Percentiles rank a stretch among this genome's conserved stretches.
Evolutionary conservation across 768 basidiomycete species (phyloP).

Genomic region (Rubroboletus satanas): DNA sequence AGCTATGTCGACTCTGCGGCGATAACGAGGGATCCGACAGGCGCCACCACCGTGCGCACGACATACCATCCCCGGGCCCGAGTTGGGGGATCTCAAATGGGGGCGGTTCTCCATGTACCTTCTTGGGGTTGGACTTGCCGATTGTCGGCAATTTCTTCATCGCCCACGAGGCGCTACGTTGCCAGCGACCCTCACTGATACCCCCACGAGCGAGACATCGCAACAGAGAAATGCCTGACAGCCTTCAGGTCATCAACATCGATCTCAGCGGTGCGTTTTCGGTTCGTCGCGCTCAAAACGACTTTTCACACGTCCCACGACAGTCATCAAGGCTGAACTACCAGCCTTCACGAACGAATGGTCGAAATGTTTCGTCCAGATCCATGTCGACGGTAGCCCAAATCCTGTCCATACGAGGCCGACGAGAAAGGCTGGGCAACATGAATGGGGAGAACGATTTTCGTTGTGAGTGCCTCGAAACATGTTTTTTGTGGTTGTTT

Average conservation of each 20-base stretch:
- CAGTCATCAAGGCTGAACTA: constrained; percentile 27
- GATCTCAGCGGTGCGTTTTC: constrained; percentile 16
- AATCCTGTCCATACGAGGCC: constrained; percentile 10
- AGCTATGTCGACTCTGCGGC: not conserved
- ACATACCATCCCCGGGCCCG: too few relatives aligned
- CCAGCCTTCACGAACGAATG: constrained; percentile 16
- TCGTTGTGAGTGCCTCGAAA: constrained; percentile 12
- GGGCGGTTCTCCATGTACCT: not conserved
- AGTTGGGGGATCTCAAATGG: too few relatives aligned
- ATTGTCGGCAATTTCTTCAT: not conserved
- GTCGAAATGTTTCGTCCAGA: constrained; percentile 25
- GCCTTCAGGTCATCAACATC: constrained; percentile 25
- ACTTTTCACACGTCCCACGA: not conserved
- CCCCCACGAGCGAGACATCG: not conserved
- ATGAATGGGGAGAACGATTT: constrained; percentile 13
- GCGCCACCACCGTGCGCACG: not conserved
- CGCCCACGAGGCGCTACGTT: not conserved
- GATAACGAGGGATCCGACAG: not conserved
- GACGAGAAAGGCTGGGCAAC: not conserved
- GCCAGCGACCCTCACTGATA: not conserved
- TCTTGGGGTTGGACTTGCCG: not conserved
- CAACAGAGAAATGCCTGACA: not conserved
- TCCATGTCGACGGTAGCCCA: constrained; percentile 16
- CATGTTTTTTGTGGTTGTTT: not conserved
- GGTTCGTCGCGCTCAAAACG: not conserved